Base-by-base conservation (phyloP, 2,329 filamentous ascomycete genomes). In the Leptographium procerum region DNA sequence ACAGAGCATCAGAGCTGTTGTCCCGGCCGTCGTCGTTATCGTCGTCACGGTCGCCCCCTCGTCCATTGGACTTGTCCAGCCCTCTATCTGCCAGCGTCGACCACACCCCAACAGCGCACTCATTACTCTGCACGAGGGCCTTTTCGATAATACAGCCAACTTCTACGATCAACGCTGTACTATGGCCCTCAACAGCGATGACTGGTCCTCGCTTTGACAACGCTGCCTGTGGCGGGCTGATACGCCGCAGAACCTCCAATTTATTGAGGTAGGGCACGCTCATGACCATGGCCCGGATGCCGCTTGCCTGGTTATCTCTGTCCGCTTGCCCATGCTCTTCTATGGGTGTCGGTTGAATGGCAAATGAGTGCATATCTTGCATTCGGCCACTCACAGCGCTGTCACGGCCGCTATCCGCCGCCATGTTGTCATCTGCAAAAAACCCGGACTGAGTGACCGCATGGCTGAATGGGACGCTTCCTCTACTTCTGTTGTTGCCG, bases 181-280 rank as follows among this genome's bases (percentile, higher is more conserved):
- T 81, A 22, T 86, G 78, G 1, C 91, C 91, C 70, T 97, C 92
- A 31, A 97, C 75, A 0, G 89, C 87, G 61, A 97, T 85, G 43
- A 96, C 81, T 0, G 88, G 82, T 0, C 92, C 91, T n/a, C 91
- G 82, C 8, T 76, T 74, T 4, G 70, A 69, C 6, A 69, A 66
- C 1, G 72, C 66, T 19, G 73, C 64, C 7, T 73, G 71, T 0
- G 88, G 84, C 28, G 86, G 88, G 52, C 87, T 87, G 63, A 96
- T 89, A 61, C 84, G 85, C 19, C 83, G 78, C 36, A 97, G 76
- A 2, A 92, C 79, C 54, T 84, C 83, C 65, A 96, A 82, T 70
- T 95, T 96, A 63, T 84, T 84, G 51, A 84, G 72, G 65, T 88
- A 87, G 0, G 86, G 81, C 56, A 94, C 87, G 29, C 78, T 83